A percentile compares a stretch with the other conserved stretches of the same genome.
Conservation (phyloP, 2,329 filamentous ascomycete genomes). For the Bipolaris cookei region DNA sequence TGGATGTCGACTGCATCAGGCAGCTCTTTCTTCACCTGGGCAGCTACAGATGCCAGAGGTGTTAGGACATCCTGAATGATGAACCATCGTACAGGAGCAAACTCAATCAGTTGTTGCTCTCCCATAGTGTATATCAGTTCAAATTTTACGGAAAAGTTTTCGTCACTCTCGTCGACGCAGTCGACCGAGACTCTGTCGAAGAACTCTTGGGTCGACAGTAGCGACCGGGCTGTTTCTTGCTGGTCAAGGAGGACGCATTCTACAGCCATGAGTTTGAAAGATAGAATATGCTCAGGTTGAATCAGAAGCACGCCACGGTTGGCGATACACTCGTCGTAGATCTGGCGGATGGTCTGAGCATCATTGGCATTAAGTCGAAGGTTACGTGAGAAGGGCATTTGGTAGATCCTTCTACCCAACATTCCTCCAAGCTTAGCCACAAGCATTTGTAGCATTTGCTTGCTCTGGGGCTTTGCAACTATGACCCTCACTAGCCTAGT, state of each 20-base stretch:
- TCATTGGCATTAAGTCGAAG: conserved; percentile 45
- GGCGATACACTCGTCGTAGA: conserved; percentile 57
- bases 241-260: conserved; percentile 54
- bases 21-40: conserved; percentile 35
- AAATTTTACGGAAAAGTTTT: conserved; percentile 66
- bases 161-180: conserved; percentile 70
- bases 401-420: conserved; percentile 60
- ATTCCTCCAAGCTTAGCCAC: conserved; percentile 63
- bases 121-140: conserved; percentile 70
- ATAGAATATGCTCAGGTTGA: conserved; percentile 69
- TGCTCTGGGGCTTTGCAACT: conserved; percentile 66
- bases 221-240: conserved; percentile 32
- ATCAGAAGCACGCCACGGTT: conserved; percentile 63
- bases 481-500: conserved; percentile 63
- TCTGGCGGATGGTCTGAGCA: conserved; percentile 45
- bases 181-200: conserved; percentile 58
- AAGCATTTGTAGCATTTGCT: conserved; percentile 66
- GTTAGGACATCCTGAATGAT: conserved; percentile 61
- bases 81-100: conserved; percentile 63
- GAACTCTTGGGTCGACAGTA: conserved; percentile 55
- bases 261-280: conserved; percentile 66
- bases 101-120: conserved; percentile 57
- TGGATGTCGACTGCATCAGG: conserved; percentile 55
- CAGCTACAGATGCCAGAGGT: conserved; percentile 49
- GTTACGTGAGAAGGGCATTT: conserved; percentile 65